phyloP scores from a whole-genome alignment of 1,284 basidiomycete species.

The Albatrellus sp. region DNA sequence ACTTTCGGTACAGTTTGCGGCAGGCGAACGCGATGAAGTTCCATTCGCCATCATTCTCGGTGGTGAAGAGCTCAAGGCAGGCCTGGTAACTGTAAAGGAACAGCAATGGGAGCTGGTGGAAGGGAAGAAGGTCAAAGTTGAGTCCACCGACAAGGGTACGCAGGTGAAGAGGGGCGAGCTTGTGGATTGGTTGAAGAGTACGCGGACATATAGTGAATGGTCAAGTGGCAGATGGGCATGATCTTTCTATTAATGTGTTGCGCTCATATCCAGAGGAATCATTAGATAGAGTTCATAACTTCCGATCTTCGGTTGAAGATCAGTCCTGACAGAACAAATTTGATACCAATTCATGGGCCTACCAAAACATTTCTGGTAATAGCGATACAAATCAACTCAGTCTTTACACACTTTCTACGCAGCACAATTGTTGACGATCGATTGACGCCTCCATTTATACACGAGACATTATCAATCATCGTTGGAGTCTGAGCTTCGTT shows the following conservation, averaged over 20 bases:
- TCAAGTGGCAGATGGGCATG: conserved; percentile 25
- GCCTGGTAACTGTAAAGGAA: conserved; percentile 85
- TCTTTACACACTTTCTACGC: too few relatives aligned
- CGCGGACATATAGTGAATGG: conserved; percentile 36
- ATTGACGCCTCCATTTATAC: too few relatives aligned
- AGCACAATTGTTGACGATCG: too few relatives aligned
- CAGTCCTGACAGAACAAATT: too few relatives aligned
- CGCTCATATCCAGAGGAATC: too few relatives aligned
- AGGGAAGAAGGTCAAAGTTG: conserved; percentile 62
- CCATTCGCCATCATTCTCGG: conserved; percentile 90
- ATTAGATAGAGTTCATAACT: too few relatives aligned
- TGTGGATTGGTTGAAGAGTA: conserved; percentile 54
- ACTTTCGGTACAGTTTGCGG: conserved; percentile 74
- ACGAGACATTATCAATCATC: conserved; percentile 18
- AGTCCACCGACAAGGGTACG: conserved; percentile 51
- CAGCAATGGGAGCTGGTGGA: conserved; percentile 75
- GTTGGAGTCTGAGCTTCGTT: conserved; percentile 19
- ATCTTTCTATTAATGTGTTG: background rate
- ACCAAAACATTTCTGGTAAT: too few relatives aligned
- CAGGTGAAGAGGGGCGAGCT: conserved; percentile 61
- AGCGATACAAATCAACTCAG: too few relatives aligned
- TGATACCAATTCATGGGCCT: too few relatives aligned
- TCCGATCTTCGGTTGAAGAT: too few relatives aligned
- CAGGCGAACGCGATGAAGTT: conserved; percentile 85
- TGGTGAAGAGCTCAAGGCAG: conserved; percentile 73